These are phyloP conservation scores for Baeospora myosura DNA, from an alignment of 1,284 basidiomycete species.

Conservation along the genomic window DNA sequence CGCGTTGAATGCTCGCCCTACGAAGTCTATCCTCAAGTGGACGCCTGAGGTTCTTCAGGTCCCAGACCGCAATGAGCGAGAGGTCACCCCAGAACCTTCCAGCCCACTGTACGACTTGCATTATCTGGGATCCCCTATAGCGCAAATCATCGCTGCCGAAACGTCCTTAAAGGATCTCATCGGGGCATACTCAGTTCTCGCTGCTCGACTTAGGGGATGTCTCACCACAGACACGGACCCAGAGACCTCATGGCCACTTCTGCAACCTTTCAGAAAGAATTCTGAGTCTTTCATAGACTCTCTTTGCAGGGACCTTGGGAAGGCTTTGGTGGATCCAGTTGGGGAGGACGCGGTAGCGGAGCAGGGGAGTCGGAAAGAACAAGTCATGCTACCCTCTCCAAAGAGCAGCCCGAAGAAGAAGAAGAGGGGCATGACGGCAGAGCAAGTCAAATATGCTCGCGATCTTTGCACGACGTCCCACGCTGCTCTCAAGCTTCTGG, in stretches of 20 bases:
- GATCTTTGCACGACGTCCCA: conserved; percentile 68
- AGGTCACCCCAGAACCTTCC: conserved; percentile 63
- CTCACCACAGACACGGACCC: conserved; percentile 41
- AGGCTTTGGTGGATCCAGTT: conserved; percentile 53
- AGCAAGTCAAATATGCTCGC: conserved; percentile 68
- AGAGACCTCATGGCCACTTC: conserved; percentile 60
- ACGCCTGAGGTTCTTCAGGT: conserved; percentile 25
- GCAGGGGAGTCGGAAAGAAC: conserved; percentile 20
- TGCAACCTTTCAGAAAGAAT: conserved; percentile 57
- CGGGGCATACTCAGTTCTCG: conserved; percentile 63
- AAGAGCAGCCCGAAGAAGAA: conserved; percentile 46
- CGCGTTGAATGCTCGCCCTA: conserved; percentile 32
- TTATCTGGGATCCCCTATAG: conserved; percentile 57
- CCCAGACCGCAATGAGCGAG: conserved; percentile 41
- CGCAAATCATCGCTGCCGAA: conserved; percentile 43
- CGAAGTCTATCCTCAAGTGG: conserved; percentile 63
- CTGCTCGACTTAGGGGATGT: conserved; percentile 50
- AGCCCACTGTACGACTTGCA: conserved; percentile 55
- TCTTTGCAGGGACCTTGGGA: conserved; percentile 55
- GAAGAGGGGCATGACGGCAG: conserved; percentile 61
- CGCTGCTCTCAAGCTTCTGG: conserved; percentile 57
- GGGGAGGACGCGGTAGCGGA: conserved; percentile 24
- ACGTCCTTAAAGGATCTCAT: conserved; percentile 49
- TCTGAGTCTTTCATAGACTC: conserved; percentile 41
- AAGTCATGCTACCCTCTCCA: conserved; percentile 37